Base-by-base conservation (phyloP, 1,284 basidiomycete genomes). In the Mycosarcoma maydis region DNA sequence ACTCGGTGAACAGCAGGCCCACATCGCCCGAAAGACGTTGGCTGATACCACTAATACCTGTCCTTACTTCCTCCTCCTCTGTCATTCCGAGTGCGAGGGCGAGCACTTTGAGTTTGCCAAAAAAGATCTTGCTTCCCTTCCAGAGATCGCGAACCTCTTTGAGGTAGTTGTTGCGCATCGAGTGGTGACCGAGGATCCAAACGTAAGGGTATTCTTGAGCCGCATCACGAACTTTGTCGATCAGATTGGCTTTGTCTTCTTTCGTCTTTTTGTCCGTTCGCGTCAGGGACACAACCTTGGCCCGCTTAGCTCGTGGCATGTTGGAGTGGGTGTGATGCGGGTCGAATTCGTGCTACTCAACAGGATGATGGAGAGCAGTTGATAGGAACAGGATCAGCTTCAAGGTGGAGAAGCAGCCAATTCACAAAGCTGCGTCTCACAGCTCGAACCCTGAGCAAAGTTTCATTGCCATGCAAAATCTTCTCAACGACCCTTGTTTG, bases 161-260 rank as follows among this genome's bases (percentile, higher is more conserved):
- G 39, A 99, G 85, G 83, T 94, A 91, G 34, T 92, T 86, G 84
- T 95, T 98, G 58, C 95, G 88, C 92, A 97, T 95, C 78, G 92
- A 89, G 36, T 93, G 93, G 23, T 97, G 91, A 75, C 90, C 89
- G 82, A 98, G 96, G 27, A 98, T 83, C 92, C 94, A 98, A 83
- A 92, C 90, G 83, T 95, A 96, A 72, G 89, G 88, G 88, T 90
- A 96, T 84, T 92, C 90, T 76, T 73, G 61, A 17, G 77, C 72
- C 11, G 76, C 84, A 69, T 66, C 71, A 81, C 88, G 69, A 56
- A 97, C 91, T 84, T 92, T 88, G 71, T 87, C 87, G 79, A 97
- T 89, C 73, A 95, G 85, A 46, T 87, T 88, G 70, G 86, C 87
- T 86, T 98, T 98, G 80, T 93, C 89, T 78, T 85, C 85, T 67